Base-by-base conservation (phyloP, 352 stramenopile species). In the Thraustochytrium striatum region DNA sequence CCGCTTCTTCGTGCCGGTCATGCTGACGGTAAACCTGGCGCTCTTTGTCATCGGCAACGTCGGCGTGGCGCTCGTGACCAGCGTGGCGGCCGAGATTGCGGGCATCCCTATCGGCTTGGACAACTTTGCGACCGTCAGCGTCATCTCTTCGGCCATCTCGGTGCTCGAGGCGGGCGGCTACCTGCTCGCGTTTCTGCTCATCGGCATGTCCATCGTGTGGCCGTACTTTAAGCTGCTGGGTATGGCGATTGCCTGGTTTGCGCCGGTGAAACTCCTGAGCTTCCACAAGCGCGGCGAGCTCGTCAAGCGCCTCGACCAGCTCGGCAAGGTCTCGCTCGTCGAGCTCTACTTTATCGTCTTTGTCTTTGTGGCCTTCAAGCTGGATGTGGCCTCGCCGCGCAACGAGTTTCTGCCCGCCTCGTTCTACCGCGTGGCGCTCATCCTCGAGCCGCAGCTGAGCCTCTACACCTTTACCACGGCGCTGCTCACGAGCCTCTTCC, bases 261-360 rank as follows among this genome's bases (percentile, higher is more conserved):
- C 21, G 25, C 43, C 5, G 5, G 16, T n/a, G 5, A 58, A 3
- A 16, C 25, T 5, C 35, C 5, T 70, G 5, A 58, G 5, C 30
- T 70, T 70, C 16, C 5, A 58, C 35, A 5, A 21, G 5, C 35
- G 61, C 35, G 61, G 61, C n/a, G 5, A 61, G 5, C 30, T 70
- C n/a, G 16, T 70, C 35, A 5, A 55, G 5, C 43, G 61, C 35
- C 30, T 70, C 5, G 61, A 70, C 43, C 35, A 62, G 25, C 61
- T 70, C 38, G 61, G 61, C 35, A 70, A 61, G 43, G 72, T 5
- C 5, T 61, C 5, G 72, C 30, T 70, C 25, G 21, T 61, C n/a
- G 61, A 70, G 61, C 43, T 70, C 25, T 61, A 58, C 43, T 58
- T 70, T 21, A 5, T 70, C 25, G 32, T 70, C 5, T 55, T 70